Evolutionary conservation across 305 asterid species (phyloP).

Genomic region (Nicotiana rustica): DNA sequence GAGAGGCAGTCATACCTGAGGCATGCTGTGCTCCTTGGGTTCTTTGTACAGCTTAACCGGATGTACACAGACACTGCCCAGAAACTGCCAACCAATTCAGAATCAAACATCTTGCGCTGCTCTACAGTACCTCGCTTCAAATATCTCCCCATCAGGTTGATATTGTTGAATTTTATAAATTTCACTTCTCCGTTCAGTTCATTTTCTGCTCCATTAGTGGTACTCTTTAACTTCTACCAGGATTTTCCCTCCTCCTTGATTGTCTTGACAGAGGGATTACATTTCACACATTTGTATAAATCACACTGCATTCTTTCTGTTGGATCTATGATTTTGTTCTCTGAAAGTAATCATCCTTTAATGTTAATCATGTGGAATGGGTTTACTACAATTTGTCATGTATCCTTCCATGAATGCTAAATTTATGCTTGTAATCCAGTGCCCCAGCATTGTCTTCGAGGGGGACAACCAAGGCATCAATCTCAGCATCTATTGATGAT

Average conservation of each 20-base stretch:
- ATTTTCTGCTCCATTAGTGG: constrained; percentile 17
- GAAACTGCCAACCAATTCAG: constrained; percentile 86
- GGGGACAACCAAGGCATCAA: constrained; percentile 64
- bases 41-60: constrained; percentile 95
- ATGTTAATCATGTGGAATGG: not conserved
- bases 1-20: constrained; percentile 90
- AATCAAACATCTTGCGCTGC: constrained; percentile 96
- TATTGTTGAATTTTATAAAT: constrained; percentile 34
- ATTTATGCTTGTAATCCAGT: constrained; percentile 53
- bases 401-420: constrained; percentile 34
- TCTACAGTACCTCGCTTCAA: constrained; percentile 96
- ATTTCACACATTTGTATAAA: constrained; percentile 20
- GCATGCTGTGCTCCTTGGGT: constrained; percentile 95
- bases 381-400: not conserved
- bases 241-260: constrained; percentile 24
- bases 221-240: not conserved
- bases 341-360: not conserved
- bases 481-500: constrained; percentile 73
- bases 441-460: constrained; percentile 92
- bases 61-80: constrained; percentile 71
- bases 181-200: not conserved
- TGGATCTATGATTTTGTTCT: not conserved
- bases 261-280: not conserved
- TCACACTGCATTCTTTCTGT: not conserved
- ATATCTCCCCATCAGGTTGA: constrained; percentile 97